Conservation (phyloP, 2,329 filamentous ascomycete genomes). For the Dactylellina sp. region DNA sequence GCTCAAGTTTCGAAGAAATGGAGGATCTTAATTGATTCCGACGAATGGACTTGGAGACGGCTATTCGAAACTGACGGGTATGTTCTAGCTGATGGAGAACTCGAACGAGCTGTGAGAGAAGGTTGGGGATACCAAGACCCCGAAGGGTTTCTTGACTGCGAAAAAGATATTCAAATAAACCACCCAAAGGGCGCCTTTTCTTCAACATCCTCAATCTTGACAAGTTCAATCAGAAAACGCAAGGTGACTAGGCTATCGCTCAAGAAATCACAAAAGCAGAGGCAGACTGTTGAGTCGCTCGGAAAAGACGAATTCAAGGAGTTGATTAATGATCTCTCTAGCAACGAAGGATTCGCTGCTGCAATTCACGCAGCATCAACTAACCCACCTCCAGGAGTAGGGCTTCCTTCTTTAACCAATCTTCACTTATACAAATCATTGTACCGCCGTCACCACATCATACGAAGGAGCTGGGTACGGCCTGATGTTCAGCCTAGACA, state of each 20-base stretch:
- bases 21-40: slow-evolving; percentile 88
- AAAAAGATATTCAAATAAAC: slow-evolving; percentile 74
- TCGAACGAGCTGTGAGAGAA: slow-evolving; percentile 85
- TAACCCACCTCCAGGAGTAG: slow-evolving; percentile 68
- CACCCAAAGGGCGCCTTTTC: slow-evolving; percentile 43
- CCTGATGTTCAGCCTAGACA: slow-evolving; percentile 84
- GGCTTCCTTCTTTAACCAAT: slow-evolving; percentile 80
- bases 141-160: slow-evolving; percentile 77
- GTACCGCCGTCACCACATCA: slow-evolving; percentile 91
- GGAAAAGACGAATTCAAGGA: slow-evolving; percentile 61
- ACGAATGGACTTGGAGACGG: slow-evolving; percentile 96
- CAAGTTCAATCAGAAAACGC: slow-evolving; percentile 65
- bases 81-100: slow-evolving; percentile 79
- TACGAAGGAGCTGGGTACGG: slow-evolving; percentile 91
- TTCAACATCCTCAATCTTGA: slow-evolving; percentile 39
- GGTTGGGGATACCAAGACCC: slow-evolving; percentile 99
- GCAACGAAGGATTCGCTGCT: slow-evolving; percentile 70
- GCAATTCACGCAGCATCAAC: slow-evolving; percentile 80
- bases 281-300: slow-evolving; percentile 64
- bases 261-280: slow-evolving; percentile 71
- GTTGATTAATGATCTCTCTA: slow-evolving; percentile 58
- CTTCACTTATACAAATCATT: slow-evolving; percentile 96
- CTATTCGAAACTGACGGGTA: slow-evolving; percentile 88
- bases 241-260: slow-evolving; percentile 65
- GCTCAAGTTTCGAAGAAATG: slow-evolving; percentile 95